Conservation (phyloP, 352 stramenopile species). For the Globisporangium viniferum region DNA sequence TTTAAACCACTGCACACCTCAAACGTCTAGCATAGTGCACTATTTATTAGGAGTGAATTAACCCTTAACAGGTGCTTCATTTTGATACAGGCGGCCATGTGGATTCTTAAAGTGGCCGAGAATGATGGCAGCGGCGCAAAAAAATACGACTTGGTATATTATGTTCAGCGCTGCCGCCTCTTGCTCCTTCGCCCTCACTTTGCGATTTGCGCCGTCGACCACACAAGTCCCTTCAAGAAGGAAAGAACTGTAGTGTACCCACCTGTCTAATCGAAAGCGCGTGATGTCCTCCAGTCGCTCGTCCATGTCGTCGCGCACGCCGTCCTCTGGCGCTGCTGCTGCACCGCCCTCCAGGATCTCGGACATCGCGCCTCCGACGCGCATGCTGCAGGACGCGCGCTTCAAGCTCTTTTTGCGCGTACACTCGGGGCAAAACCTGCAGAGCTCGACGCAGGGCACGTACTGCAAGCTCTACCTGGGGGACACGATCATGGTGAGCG, state of each 20-base stretch:
- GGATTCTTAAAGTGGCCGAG: neutral
- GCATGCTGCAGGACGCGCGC: slow-evolving; percentile 14
- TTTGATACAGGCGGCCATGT: neutral
- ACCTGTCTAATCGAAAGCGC: neutral
- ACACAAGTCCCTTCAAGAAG: neutral
- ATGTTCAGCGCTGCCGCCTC: too few species aligned
- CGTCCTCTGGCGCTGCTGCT: neutral
- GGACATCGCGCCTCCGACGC: slow-evolving; percentile 10
- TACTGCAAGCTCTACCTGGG: slow-evolving; percentile 80
- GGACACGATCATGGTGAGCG: slow-evolving; percentile 42
- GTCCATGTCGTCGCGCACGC: slow-evolving; percentile 22
- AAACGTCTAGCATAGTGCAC: neutral
- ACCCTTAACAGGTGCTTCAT: neutral
- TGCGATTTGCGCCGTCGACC: neutral
- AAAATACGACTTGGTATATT: neutral
- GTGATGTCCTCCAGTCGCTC: slow-evolving; percentile 12
- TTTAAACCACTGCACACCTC: neutral
- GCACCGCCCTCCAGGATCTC: neutral
- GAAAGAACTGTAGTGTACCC: neutral
- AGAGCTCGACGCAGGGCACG: slow-evolving; percentile 35
- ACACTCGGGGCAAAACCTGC: slow-evolving; percentile 53
- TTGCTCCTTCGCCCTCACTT: slow-evolving; percentile 1
- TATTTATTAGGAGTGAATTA: neutral
- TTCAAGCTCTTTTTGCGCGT: slow-evolving; percentile 70
- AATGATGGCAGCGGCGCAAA: slow-evolving; percentile 1